Evolutionary conservation across 2,329 filamentous ascomycete species (phyloP).

Genomic region (Fusarium sp.): DNA sequence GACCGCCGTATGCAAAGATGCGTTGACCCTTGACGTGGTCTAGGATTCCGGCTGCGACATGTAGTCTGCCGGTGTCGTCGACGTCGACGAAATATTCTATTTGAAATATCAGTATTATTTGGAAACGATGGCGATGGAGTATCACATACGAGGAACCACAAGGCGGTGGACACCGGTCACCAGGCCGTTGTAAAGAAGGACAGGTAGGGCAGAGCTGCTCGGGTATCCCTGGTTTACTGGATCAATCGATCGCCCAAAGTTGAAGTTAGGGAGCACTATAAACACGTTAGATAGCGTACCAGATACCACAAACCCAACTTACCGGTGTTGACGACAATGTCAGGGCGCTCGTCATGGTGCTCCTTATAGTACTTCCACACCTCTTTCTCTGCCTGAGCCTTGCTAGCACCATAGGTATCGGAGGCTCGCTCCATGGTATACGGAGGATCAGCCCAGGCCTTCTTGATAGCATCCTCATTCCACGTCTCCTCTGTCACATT

Average conservation of each 20-base stretch:
- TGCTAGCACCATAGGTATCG: slow-evolving; percentile 54
- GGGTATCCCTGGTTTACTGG: slow-evolving; percentile 32
- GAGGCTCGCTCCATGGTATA: slow-evolving; percentile 45
- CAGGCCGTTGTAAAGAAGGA: slow-evolving; percentile 38
- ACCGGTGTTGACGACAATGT: slow-evolving; percentile 44
- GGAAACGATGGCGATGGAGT: rapidly evolving
- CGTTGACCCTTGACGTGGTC: slow-evolving; percentile 60
- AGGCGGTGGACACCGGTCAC: not conserved
- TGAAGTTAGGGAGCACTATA: slow-evolving; percentile 45
- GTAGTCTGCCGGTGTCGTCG: slow-evolving; percentile 62
- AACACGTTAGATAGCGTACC: rapidly evolving
- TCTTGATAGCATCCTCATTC: slow-evolving; percentile 49
- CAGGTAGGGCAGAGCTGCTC: slow-evolving; percentile 36
- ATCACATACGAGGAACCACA: slow-evolving; percentile 2
- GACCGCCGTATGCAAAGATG: slow-evolving; percentile 64
- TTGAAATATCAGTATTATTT: not conserved
- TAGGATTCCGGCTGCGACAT: slow-evolving; percentile 63
- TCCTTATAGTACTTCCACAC: slow-evolving; percentile 52
- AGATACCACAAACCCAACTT: rapidly evolving
- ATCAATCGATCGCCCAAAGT: slow-evolving; percentile 43
- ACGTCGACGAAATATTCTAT: slow-evolving; percentile 60
- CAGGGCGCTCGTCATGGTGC: slow-evolving; percentile 38
- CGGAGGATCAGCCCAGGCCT: slow-evolving; percentile 52
- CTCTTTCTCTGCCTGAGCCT: slow-evolving; percentile 51
- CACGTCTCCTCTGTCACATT: slow-evolving; percentile 40